Evolutionary conservation across 352 stramenopile genomes (phyloP), one percentile per base, ranked within the genome.

Genomic region (Phytophthora citrophthora): DNA sequence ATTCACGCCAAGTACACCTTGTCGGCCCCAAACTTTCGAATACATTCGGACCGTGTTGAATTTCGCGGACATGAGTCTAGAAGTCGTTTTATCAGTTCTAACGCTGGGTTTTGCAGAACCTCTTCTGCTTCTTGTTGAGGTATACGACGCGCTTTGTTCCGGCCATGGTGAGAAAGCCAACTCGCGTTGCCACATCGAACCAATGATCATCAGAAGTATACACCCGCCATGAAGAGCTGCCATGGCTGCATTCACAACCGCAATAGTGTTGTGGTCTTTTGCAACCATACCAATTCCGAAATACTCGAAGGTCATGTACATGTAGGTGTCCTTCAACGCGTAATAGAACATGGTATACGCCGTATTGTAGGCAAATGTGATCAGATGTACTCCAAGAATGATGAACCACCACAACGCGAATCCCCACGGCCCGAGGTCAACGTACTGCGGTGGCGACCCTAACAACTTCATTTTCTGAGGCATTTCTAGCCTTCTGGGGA

Each of bases 221-320:
- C 34, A 56, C 1, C 34, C 23, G 8, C 40, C 44, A 38, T 79
- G 71, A 12, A 74, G 16, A 3, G 23, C 58, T 18, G 58, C 67
- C 40, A 79, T 18, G n/a, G 61, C 13, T 7, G 57, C 61, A 60
- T 79, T 65, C 18, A 56, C 63, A 0, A 54, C n/a, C 0, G 63
- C 58, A 34, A 79, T 67, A 1, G 16, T 31, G 24, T 45, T 29
- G 38, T 68, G 60, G 31, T 64, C 40, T 29, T 63, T 54, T 7
- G 63, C 32, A 5, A 41, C 15, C 54, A 74, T 70, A 0, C 61
- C 63, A 15, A 74, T 61, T 12, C 51, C 20, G 8, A 63, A 62
- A 44, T 74, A 79, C 3, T 74, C 59, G 1, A 79, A 54, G 13
- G 52, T 59, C 16, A 31, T 10, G 24, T 65, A 60, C 16, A 70